Base-by-base conservation (phyloP, 768 basidiomycete species). In the Chalciporus chontae region DNA sequence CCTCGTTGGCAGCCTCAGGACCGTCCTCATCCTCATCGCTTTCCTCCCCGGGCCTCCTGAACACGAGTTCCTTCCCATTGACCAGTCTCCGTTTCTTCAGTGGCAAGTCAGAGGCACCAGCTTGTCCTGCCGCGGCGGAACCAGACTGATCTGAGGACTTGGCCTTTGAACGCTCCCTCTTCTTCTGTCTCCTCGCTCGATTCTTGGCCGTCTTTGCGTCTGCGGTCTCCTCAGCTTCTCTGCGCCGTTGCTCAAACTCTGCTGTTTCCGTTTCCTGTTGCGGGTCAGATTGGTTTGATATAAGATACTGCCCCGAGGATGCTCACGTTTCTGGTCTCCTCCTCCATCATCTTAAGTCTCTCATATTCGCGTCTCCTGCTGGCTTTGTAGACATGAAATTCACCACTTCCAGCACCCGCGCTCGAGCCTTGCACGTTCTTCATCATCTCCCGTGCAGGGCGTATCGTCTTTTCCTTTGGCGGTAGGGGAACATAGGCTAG, bases 321-420 rank as follows among this genome's bases (percentile, higher is more conserved):
- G 26, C 81, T 51, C 60, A 92, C 96, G 69, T 87, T 86, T 61
- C 80, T 77, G 5, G 84, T 66, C 52, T 83, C 73, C 52, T 97
- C 94, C 54, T 94, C 91, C 74, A 99, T 80, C 13, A 95, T 60
- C 72, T 90, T 94, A 50, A 98, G 65, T 50, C 96, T 75, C 69
- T 99, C 96, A 60, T 97, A 98, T 72, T 99, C 96, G 61, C 95
- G 77, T 63, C 95, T 78, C 54, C 96, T 74, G 56, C 86, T 84
- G 15, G 95, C 94, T 65, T 98, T 98, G 74, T 98, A 99, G 0
- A 99, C 96, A 65, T 99, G 96, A 64, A 98, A 97, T 69, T 95
- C 94, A 38, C 95, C 95, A 49, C 90, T 92, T 44, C 96, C 96
- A 15, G 96, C 96, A 40, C 95, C 96, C 7, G 96, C 94, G 68